Base-by-base conservation (phyloP, 2,329 filamentous ascomycete species). In the Fonsecaea monophora region DNA sequence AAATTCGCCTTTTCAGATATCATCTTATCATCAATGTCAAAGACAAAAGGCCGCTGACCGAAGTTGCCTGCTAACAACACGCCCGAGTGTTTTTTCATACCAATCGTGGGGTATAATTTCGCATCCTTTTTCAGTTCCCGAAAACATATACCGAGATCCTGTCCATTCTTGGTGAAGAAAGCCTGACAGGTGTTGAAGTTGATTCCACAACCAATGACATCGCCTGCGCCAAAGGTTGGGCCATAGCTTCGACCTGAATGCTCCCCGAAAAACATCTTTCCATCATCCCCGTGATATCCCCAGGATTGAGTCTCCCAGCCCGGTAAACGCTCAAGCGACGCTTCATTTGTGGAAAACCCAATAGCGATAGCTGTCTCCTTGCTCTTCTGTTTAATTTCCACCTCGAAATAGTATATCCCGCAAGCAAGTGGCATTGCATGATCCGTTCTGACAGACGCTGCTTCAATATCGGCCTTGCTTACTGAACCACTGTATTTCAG, bases 391-490 rank as follows among this genome's bases (percentile, higher is more conserved):
- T 89, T 77, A 56, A 92, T 85, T 8, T 86, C 86, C 38, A 89
- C 83, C 74, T 99, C 95, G 75, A 89, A 99, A 77, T 99, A 99
- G 78, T 97, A 99, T 67, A 99, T 90, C 1, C 95, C 95, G 72
- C 92, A 95, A 75, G 96, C 90, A 40, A 88, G 85, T 3, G 95
- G 93, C 88, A 98, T 97, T 57, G 89, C 87, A 76, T 93, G 84
- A 77, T 99, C 91, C 34, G 94, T 87, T 64, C 95, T 88, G 65
- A 97, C 88, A 12, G 92, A 87, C 40, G 89, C 92, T 18, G 92
- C 92, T 77, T 98, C 95, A 74, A 91, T 82, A 12, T 90, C 87
- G 66, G 84, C 81, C 53, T 85, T 84, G 76, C 87, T 87, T 48
- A 82, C 80, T 10, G 82, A 77, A 25, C 86, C 86, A 48, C 78